Evolutionary conservation across 441 rosid genomes (phyloP), one percentile per base, ranked within the genome.

Genomic region (Syzygium malaccense): DNA sequence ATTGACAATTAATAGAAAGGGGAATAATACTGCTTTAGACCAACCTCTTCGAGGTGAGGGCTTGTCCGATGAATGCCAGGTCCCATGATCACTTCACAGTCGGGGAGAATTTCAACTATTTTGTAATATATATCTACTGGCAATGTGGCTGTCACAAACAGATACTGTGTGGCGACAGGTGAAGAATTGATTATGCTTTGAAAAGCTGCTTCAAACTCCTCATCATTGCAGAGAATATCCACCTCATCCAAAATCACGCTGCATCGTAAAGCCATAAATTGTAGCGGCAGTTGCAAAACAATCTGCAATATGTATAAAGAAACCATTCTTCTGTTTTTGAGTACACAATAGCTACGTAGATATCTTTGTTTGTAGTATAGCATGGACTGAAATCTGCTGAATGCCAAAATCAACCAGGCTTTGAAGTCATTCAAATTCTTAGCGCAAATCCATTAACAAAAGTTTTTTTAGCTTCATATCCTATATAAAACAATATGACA

Each of bases 231-330:
- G 89, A 95, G 96, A 93, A 97, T 92, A 91, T 97, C 98, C 83
- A 97, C 96, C 93, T 97, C 99, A 92, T 97, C 99, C 91, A 97
- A 92, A 55, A 97, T 94, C 90, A 91, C 94, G 90, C 99, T 97
- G 98, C 91, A 92, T 90, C 87, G 89, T 30, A 91, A 68, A 71
- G 86, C 88, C 88, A 48, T 41, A 75, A 18, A 80, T 56, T 87
- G 57, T 25, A 57, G 49, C 32, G 33, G 60, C 10, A 51, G 75
- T 55, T 37, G 37, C 64, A 45, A 48, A 55, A 30, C 17, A 28
- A 55, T 49, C 57, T 57, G 57, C 49, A 19, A 49, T 1, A 9
- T 30, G 60, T 25, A 23, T 8, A 51, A 53, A 1, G 56, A 41
- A 4, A 8, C 28, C 33, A 79, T 41, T 15, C 37, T 53, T 85